Percentiles rank a stretch among this genome's conserved stretches.
phyloP scores from a whole-genome alignment of 257 asterid species.

The Capsicum chinense region DNA sequence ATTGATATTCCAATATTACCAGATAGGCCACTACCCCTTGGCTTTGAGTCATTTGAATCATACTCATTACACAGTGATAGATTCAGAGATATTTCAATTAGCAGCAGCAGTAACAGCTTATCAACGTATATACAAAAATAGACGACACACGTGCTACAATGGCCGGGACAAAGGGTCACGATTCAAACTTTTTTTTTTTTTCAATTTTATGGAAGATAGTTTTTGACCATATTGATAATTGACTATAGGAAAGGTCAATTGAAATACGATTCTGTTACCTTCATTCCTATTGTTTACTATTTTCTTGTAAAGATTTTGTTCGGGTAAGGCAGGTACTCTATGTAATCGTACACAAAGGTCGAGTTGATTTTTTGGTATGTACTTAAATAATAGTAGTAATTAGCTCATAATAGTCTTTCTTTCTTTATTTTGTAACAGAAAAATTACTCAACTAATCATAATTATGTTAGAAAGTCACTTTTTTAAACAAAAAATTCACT shows the following conservation, averaged over 20 bases:
- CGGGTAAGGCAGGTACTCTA: background rate
- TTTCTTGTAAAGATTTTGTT: background rate
- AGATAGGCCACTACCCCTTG: constrained; percentile 56
- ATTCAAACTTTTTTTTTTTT: no score
- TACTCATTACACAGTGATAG: constrained; percentile 29
- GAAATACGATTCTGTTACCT: background rate
- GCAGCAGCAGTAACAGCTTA: constrained; percentile 10
- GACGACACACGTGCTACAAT: background rate
- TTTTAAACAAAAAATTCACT: background rate
- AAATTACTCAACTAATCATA: background rate
- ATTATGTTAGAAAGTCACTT: background rate
- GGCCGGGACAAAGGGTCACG: no score
- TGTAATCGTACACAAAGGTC: background rate
- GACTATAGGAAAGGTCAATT: background rate
- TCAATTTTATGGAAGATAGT: background rate
- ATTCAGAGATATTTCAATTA: constrained; percentile 23
- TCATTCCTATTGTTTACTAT: background rate
- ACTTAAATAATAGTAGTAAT: background rate
- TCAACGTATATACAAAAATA: background rate
- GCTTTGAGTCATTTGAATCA: constrained; percentile 38
- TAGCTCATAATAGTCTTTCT: background rate
- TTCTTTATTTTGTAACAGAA: background rate
- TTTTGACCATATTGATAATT: background rate
- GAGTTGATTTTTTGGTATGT: background rate
- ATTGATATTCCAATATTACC: constrained; percentile 58